Evolutionary conservation across 345 rosid species (phyloP).

Genomic region (Orychophragmus violaceus): DNA sequence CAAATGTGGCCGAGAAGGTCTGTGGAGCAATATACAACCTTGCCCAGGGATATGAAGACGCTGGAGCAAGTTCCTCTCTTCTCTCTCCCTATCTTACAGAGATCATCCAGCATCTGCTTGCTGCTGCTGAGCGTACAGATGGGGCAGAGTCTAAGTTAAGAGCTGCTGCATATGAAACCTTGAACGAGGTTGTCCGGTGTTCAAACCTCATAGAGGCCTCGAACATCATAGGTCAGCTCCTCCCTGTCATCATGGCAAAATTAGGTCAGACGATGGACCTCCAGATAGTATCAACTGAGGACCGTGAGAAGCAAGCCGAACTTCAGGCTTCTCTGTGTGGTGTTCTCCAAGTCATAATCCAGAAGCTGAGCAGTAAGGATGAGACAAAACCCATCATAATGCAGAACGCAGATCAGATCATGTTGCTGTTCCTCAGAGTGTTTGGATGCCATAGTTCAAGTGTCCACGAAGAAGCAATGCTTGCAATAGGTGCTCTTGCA

Average conservation of each 20-base stretch:
- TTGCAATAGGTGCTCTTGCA: slow-evolving; percentile 94
- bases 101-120: slow-evolving; percentile 55
- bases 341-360: slow-evolving; percentile 89
- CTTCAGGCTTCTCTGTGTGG: slow-evolving; percentile 90
- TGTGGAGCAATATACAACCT: slow-evolving; percentile 88
- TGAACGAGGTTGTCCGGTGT: slow-evolving; percentile 88
- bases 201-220: slow-evolving; percentile 63
- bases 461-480: slow-evolving; percentile 99
- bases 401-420: slow-evolving; percentile 77
- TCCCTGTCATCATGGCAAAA: slow-evolving; percentile 70
- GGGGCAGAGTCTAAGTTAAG: slow-evolving; percentile 67
- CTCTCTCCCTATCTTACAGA: slow-evolving; percentile 65
- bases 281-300: slow-evolving; percentile 65
- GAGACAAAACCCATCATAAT: slow-evolving; percentile 53
- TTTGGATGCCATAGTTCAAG: slow-evolving; percentile 89
- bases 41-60: slow-evolving; percentile 88
- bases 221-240: slow-evolving; percentile 58
- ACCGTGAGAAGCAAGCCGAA: slow-evolving; percentile 88
- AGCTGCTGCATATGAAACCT: slow-evolving; percentile 77
- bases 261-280: slow-evolving; percentile 67
- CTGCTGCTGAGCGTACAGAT: slow-evolving; percentile 71
- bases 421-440: slow-evolving; percentile 74
- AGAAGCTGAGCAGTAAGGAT: slow-evolving; percentile 66
- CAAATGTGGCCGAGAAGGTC: slow-evolving; percentile 83
- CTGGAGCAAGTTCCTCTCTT: slow-evolving; percentile 55